Evolutionary conservation across 2,329 filamentous ascomycete genomes (phyloP).

Genomic region (Eutypa lata): DNA sequence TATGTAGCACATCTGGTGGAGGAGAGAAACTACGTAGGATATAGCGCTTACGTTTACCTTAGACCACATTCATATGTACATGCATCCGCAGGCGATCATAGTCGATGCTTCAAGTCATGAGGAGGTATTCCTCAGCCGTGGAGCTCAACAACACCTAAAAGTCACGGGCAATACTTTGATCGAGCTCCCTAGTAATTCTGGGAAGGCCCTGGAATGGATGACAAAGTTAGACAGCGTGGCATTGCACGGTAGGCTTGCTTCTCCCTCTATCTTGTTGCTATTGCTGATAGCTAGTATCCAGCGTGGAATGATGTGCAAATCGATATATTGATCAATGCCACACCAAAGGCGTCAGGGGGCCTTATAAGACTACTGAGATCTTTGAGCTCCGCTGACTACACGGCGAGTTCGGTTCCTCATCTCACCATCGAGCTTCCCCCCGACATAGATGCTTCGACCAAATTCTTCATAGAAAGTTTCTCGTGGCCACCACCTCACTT

Average conservation of each 20-base stretch:
- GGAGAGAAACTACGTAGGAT: background rate
- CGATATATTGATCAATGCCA: conserved; percentile 81
- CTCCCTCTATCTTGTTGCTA: background rate
- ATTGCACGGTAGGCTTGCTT: conserved; percentile 51
- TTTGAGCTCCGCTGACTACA: conserved; percentile 71
- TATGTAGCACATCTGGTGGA: conserved; percentile 29
- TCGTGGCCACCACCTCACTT: conserved; percentile 59
- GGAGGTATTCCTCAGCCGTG: conserved; percentile 63
- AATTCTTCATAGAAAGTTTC: conserved; percentile 60
- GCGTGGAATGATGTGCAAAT: conserved; percentile 77
- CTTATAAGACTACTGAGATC: conserved; percentile 75
- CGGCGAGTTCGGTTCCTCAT: conserved; percentile 64
- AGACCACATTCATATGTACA: conserved; percentile 67
- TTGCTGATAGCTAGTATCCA: conserved; percentile 30
- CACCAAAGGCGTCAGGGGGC: conserved; percentile 66
- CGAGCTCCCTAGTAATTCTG: conserved; percentile 64
- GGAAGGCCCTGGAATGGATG: conserved; percentile 70
- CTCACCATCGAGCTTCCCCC: conserved; percentile 82
- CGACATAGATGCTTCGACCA: conserved; percentile 62
- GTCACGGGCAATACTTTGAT: conserved; percentile 62
- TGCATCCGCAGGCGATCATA: conserved; percentile 75
- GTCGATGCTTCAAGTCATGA: conserved; percentile 67
- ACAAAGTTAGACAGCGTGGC: conserved; percentile 71
- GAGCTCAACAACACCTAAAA: conserved; percentile 53
- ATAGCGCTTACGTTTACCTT: conserved; percentile 14